These are phyloP conservation scores for Saturnispora saitoi DNA, from an alignment of 805 yeast genomes.

Conservation along the genomic window DNA sequence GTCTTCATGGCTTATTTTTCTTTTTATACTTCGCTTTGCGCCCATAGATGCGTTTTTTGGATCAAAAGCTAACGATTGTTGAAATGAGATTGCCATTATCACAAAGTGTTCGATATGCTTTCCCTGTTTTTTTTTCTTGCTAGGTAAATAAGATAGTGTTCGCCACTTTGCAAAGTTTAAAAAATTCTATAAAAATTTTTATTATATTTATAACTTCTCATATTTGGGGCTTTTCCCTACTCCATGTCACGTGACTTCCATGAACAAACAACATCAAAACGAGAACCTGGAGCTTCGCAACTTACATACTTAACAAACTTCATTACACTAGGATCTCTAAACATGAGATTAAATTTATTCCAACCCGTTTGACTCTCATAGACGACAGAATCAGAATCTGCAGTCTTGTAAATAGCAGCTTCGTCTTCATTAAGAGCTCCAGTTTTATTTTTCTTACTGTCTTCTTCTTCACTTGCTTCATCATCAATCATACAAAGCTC, in stretches of 20 bases:
- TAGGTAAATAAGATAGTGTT: background rate
- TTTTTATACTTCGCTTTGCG: background rate
- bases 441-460: conserved; percentile 2
- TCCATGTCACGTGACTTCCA: conserved; percentile 55
- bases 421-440: conserved; percentile 43
- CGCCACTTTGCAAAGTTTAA: background rate
- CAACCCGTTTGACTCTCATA: conserved; percentile 74
- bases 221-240: conserved; percentile 13
- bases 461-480: background rate
- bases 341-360: conserved; percentile 70
- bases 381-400: conserved; percentile 67
- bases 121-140: background rate
- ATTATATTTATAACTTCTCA: too few relatives aligned
- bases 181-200: background rate
- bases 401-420: conserved; percentile 73
- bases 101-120: background rate
- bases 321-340: conserved; percentile 79
- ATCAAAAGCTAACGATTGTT: background rate
- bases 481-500: conserved; percentile 73
- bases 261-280: conserved; percentile 83
- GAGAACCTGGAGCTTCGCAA: conserved; percentile 74
- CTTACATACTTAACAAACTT: conserved; percentile 91
- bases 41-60: background rate
- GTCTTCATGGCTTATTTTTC: background rate
- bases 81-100: background rate